A percentile compares a stretch with the other conserved stretches of the same genome.
These are phyloP conservation scores for Raffaelea arxii DNA, from an alignment of 2,329 filamentous ascomycete genomes.

Conservation along the genomic window DNA sequence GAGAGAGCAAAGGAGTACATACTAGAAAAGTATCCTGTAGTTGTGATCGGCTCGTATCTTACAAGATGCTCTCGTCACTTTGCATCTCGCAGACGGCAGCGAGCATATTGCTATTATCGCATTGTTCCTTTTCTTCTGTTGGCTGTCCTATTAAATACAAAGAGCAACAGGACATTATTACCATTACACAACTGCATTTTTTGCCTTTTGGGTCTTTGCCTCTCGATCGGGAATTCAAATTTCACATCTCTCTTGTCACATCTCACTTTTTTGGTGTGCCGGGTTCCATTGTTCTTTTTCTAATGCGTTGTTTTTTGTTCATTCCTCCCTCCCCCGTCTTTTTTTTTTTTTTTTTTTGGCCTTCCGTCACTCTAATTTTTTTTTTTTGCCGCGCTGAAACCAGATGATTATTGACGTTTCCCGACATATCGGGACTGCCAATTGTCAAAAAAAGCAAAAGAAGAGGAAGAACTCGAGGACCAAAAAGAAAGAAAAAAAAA, in stretches of 20 bases:
- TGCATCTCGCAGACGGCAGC: background rate
- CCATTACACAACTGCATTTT: background rate
- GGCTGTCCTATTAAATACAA: no score
- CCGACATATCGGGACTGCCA: no score
- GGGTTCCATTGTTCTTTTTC: background rate
- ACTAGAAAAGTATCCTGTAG: background rate
- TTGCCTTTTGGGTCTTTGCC: background rate
- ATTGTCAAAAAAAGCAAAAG: background rate
- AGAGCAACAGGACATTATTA: no score
- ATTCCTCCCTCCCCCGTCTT: background rate
- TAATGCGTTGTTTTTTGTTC: background rate
- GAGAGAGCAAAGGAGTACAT: background rate
- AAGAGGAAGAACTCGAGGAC: background rate
- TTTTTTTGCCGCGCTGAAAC: background rate
- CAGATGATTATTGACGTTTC: no score
- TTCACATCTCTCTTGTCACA: background rate
- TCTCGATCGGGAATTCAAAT: background rate
- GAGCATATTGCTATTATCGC: background rate
- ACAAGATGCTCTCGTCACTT: no score
- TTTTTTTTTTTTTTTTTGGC: background rate
- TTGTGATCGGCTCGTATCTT: no score
- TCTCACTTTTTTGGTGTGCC: background rate
- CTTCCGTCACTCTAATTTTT: background rate
- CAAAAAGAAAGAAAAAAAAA: background rate
- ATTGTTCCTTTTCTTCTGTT: no score